phyloP scores from a whole-genome alignment of 2,329 filamentous ascomycete species.

The Aspergillus sp. region DNA sequence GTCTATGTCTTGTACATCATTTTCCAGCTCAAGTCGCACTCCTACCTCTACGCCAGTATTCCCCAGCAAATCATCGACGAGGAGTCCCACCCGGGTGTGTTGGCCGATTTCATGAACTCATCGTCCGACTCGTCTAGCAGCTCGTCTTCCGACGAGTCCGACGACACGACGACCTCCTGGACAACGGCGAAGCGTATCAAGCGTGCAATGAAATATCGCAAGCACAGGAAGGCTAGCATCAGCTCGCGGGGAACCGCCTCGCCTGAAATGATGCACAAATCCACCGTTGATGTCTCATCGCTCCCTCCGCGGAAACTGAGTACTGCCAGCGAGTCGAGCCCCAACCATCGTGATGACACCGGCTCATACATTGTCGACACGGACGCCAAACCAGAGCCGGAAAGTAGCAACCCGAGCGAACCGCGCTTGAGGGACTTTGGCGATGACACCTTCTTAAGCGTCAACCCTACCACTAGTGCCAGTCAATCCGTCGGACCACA shows the following conservation, averaged over 20 bases:
- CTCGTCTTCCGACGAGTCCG: slow-evolving; percentile 66
- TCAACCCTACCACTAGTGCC: slow-evolving; percentile 24
- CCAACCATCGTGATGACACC: slow-evolving; percentile 21
- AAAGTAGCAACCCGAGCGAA: neutral
- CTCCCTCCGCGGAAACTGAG: slow-evolving; percentile 15
- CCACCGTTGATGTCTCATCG: slow-evolving; percentile 16
- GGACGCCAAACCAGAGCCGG: neutral
- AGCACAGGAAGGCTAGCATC: slow-evolving; percentile 74
- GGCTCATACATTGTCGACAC: slow-evolving; percentile 23
- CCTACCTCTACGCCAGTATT: slow-evolving; percentile 89
- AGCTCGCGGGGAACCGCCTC: slow-evolving; percentile 57
- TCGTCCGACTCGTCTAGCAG: slow-evolving; percentile 46
- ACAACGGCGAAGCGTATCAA: slow-evolving; percentile 75
- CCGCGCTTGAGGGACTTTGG: slow-evolving; percentile 16
- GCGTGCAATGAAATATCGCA: slow-evolving; percentile 68
- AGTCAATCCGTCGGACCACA: slow-evolving; percentile 23
- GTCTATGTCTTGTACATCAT: slow-evolving; percentile 82
- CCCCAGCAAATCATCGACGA: slow-evolving; percentile 92
- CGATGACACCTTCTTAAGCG: slow-evolving; percentile 18
- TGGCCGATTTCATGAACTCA: slow-evolving; percentile 74
- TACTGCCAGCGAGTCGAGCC: slow-evolving; percentile 24
- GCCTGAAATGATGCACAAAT: slow-evolving; percentile 24
- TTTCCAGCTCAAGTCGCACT: slow-evolving; percentile 89
- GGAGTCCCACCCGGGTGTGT: slow-evolving; percentile 80
- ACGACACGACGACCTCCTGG: slow-evolving; percentile 64